Evolutionary conservation across 2,329 filamentous ascomycete species (phyloP), one percentile per base, ranked within the genome.

Genomic region (Hansfordia pulvinata): DNA sequence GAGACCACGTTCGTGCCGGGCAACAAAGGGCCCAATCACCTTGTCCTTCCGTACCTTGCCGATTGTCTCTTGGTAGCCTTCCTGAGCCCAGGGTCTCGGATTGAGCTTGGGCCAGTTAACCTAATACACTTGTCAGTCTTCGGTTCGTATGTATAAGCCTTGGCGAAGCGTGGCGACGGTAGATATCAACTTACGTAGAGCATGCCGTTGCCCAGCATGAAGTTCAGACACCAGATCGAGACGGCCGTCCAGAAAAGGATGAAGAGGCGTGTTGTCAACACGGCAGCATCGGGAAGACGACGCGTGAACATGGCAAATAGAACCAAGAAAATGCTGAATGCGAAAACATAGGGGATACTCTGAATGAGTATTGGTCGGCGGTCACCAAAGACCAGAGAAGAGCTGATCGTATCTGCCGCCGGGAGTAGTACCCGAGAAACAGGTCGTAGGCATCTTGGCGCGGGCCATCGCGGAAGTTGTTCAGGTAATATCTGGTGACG

Each of bases 71-170:
- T 84, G 76, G 52, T 86, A 93, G 20, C 84, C 84, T 44, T 98
- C 90, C 6, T 73, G 69, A 3, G 84, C 86, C 54, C 80, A 92
- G 3, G 82, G 73, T 10, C 84, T 76, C 8, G 85, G 86, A 51
- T 92, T 93, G 25, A 98, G 70, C 49, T 93, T 94, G 8, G 90
- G 90, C 90, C 92, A 98, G 56, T 94, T 96, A 39, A 94, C 86
- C 85, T 93, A 34, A 23, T 27, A 23, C n/a, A n/a, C n/a, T n/a
- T n/a, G n/a, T n/a, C n/a, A n/a, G n/a, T n/a, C n/a, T n/a, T n/a
- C 2, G 20, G 7, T 17, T 17, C 22, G 15, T 5, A n/a, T 4
- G 3, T 25, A 21, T 14, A 17, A 43, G 42, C 35, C 28, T 7
- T 19, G 15, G 17, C 17, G 15, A 10, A 31, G 11, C 28, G 26